phyloP scores from a whole-genome alignment of 352 stramenopile species.

The Aphanomyces invadans region DNA sequence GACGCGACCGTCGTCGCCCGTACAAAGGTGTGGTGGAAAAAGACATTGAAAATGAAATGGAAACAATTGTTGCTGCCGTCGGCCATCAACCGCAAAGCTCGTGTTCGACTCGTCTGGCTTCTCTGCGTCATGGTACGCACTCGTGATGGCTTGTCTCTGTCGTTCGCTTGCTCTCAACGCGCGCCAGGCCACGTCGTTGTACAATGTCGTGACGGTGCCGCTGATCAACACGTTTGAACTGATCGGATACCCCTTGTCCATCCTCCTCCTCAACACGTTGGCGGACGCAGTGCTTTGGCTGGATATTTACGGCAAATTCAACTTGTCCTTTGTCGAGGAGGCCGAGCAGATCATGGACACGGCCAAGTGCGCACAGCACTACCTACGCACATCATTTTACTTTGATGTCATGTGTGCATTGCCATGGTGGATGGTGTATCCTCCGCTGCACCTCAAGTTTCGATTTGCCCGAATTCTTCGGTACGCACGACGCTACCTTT shows the following conservation, averaged over 20 bases:
- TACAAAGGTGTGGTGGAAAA: too few species aligned
- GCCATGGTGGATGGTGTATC: constrained; percentile 15
- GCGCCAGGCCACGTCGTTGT: constrained; percentile 1
- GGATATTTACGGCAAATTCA: constrained; percentile 25
- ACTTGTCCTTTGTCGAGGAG: constrained; percentile 19
- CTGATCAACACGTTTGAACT: constrained; percentile 18
- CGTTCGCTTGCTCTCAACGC: neutral
- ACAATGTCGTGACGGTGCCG: constrained; percentile 17
- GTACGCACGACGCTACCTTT: neutral
- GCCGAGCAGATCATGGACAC: constrained; percentile 20
- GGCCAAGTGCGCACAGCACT: constrained; percentile 15
- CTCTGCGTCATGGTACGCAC: constrained; percentile 10
- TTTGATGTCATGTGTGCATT: constrained; percentile 19
- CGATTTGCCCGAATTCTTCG: constrained; percentile 1
- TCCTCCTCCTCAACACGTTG: constrained; percentile 1
- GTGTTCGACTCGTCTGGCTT: constrained; percentile 9
- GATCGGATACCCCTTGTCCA: constrained; percentile 5
- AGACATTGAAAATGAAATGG: too few species aligned
- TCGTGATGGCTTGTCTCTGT: too few species aligned
- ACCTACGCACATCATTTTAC: constrained; percentile 5
- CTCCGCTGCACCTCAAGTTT: neutral
- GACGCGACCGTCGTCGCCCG: neutral
- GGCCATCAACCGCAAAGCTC: constrained; percentile 15
- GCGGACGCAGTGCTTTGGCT: constrained; percentile 11
- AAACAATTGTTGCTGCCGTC: neutral